Evolutionary conservation across 371 early-diverging fungal species (phyloP).

Genomic region (Rhizomucor pusillus): DNA sequence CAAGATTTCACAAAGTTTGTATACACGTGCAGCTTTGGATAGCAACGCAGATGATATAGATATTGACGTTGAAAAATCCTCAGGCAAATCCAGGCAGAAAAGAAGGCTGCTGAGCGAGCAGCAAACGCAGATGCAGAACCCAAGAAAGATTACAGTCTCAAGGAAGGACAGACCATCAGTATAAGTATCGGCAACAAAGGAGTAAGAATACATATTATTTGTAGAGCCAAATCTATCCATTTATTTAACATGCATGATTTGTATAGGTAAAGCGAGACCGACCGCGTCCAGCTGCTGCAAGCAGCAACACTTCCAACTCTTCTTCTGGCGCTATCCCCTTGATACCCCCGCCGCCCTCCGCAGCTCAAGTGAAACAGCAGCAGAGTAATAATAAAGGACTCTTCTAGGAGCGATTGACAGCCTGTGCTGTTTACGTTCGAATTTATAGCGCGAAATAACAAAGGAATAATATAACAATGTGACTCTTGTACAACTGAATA

Average conservation of each 20-base stretch:
- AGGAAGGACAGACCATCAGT: conserved; percentile 84
- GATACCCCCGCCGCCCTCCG: conserved; percentile 54
- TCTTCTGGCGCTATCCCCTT: conserved; percentile 35
- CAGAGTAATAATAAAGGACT: conserved; percentile 18
- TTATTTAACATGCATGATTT: not conserved
- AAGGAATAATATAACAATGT: too few relatives aligned
- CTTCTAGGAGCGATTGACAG: not conserved
- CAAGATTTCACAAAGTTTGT: conserved; percentile 78
- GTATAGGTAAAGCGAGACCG: not conserved
- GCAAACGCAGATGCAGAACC: conserved; percentile 53
- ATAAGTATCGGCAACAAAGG: conserved; percentile 72
- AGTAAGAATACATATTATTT: conserved; percentile 17
- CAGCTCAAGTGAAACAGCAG: conserved; percentile 50
- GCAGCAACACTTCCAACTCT: not conserved
- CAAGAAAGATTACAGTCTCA: conserved; percentile 77
- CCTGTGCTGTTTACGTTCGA: too few relatives aligned
- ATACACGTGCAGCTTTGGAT: too few relatives aligned
- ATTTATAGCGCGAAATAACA: too few relatives aligned
- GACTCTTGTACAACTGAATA: too few relatives aligned
- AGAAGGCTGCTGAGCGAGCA: conserved; percentile 45
- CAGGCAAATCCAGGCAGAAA: conserved; percentile 63
- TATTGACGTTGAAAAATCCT: not conserved
- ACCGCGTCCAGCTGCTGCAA: not conserved
- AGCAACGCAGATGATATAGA: not conserved
- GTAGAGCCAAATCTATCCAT: not conserved